Base-by-base conservation (phyloP, 1,284 basidiomycete genomes). In the Heterobasidion annosum region DNA sequence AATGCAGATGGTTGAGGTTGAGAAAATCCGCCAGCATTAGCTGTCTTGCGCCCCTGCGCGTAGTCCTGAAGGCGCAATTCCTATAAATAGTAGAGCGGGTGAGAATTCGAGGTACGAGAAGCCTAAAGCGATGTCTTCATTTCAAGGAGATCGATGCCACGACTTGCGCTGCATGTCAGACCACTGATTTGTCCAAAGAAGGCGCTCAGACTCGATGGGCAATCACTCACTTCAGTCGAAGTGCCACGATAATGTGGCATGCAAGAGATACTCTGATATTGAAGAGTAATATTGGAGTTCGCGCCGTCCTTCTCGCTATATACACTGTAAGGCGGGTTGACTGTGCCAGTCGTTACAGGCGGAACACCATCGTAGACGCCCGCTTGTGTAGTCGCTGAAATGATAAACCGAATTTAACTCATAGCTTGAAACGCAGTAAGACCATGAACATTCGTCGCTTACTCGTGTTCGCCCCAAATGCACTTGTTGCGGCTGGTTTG, bases 51-150 rank as follows among this genome's bases (percentile, higher is more conserved):
- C 52, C 81, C 82, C 67, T 88, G 86, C 44, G 74, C 69, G 58
- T 90, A 91, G 63, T 90, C 87, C 77, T 90, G 87, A 16, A 75
- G 50, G 54, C 86, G 81, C 37, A 91, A 64, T 75, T 90, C 87
- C 86, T 89, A 54, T 7, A 34, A 33, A 13, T 50, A 48, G 32
- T 46, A 34, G 44, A 43, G 10, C 18, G 15, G 16, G 40, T 43
- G 45, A 18, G 45, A 47, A 16, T 5, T 47, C 37, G 37, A 10
- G 10, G 4, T 40, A 40, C n/a, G 37, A 19, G 34, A 19, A 50
- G 34, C 34, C 34, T 16, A 35, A 47, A 52, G 40, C 50, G 25
- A 55, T 62, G 52, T 43, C 54, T 54, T 25, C 25, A 25, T 25
- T 25, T 25, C 3, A 25, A 25, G 25, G 25, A 4, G 25, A 25